phyloP scores from a whole-genome alignment of 2,329 filamentous ascomycete genomes.

The Fusarium foetens region DNA sequence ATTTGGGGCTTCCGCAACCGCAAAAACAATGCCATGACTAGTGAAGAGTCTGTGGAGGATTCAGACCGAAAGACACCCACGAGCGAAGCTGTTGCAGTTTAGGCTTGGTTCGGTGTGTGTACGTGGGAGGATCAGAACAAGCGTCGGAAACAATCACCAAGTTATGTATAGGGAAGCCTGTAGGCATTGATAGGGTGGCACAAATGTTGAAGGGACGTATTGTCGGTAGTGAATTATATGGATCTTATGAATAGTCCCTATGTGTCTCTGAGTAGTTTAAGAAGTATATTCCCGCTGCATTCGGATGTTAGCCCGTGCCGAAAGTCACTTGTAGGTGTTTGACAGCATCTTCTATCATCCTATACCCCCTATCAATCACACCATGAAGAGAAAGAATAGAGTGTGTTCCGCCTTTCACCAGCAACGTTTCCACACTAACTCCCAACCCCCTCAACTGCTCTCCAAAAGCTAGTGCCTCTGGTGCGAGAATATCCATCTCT shows the following conservation, averaged over 20 bases:
- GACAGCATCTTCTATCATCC: conserved; percentile 40
- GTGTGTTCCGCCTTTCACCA: conserved; percentile 41
- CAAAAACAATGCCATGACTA: conserved; percentile 6
- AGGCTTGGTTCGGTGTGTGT: background rate
- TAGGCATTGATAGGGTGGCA: background rate
- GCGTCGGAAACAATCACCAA: background rate
- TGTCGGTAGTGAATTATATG: background rate
- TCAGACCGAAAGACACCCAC: conserved; percentile 15
- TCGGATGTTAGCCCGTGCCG: conserved; percentile 13
- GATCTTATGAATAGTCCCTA: background rate
- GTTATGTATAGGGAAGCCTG: background rate
- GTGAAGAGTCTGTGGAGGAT: conserved; percentile 23
- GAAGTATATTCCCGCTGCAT: background rate
- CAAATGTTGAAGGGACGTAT: background rate
- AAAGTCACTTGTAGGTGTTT: conserved; percentile 35
- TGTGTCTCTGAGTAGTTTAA: background rate
- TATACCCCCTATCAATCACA: conserved; percentile 36
- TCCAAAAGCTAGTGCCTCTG: conserved; percentile 46
- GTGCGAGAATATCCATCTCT: conserved; percentile 49
- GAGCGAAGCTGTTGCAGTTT: conserved; percentile 15
- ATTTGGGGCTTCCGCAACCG: conserved; percentile 43
- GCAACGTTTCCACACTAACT: conserved; percentile 29
- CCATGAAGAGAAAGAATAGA: conserved; percentile 44
- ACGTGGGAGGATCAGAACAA: background rate
- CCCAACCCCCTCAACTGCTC: conserved; percentile 40